A percentile compares a stretch with the other conserved stretches of the same genome.
These are phyloP conservation scores for Neobulgaria alba DNA, from an alignment of 2,329 filamentous ascomycete species.

Conservation along the genomic window DNA sequence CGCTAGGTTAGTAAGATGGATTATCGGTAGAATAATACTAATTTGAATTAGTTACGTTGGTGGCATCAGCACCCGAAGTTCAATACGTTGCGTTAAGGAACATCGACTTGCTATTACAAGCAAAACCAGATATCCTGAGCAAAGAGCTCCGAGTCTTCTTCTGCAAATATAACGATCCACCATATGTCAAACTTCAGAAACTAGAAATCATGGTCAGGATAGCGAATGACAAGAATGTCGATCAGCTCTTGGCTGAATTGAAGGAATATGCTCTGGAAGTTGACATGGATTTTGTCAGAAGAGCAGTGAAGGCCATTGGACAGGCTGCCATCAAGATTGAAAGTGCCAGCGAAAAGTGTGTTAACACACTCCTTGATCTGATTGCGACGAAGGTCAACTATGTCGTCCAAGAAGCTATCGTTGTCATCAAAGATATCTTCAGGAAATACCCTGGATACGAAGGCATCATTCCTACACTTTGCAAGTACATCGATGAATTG, in stretches of 20 bases:
- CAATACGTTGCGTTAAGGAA: constrained; percentile 96
- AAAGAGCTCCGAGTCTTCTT: constrained; percentile 98
- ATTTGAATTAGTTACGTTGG: constrained; percentile 65
- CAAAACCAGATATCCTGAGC: constrained; percentile 91
- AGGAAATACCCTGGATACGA: constrained; percentile 97
- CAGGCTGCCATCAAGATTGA: constrained; percentile 99
- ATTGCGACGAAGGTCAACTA: constrained; percentile 99
- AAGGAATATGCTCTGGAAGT: constrained; percentile 98
- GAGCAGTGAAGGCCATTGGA: constrained; percentile 91
- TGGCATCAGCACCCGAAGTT: constrained; percentile 92
- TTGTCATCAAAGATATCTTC: constrained; percentile 99
- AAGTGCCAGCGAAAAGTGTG: constrained; percentile 86
- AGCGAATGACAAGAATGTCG: constrained; percentile 93
- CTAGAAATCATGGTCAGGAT: constrained; percentile 99
- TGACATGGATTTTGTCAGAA: constrained; percentile 96
- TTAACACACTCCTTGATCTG: constrained; percentile 84
- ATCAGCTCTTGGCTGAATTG: constrained; percentile 85
- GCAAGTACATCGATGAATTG: constrained; percentile 92
- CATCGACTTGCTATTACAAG: constrained; percentile 91
- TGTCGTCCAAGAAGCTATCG: constrained; percentile 93
- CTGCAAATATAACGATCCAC: constrained; percentile 99
- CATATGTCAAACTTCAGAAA: constrained; percentile 95
- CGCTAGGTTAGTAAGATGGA: constrained; percentile 57
- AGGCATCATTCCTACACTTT: constrained; percentile 92
- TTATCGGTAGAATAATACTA: constrained; percentile 4